Base-by-base conservation (phyloP, 768 basidiomycete genomes). In the Neoboletus magnificus region DNA sequence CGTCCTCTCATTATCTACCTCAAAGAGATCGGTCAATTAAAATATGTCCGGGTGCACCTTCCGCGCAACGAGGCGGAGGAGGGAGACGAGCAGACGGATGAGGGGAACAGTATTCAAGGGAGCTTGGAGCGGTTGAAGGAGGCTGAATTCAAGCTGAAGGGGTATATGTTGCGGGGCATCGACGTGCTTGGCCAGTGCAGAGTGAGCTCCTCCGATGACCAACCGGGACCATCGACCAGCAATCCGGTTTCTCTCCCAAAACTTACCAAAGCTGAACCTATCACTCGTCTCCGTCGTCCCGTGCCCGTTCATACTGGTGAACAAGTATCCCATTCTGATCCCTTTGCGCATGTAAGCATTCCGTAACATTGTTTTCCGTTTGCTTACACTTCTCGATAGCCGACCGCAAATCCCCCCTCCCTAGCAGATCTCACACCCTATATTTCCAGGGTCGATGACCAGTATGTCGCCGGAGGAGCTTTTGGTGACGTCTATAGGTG, bases 1-100 rank as follows among this genome's bases (percentile, higher is more conserved):
- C 55, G 62, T n/a, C 66, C 66, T 11, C 62, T 67, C 5, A 44
- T 58, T 3, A 62, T 69, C 49, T 67, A 69, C 50, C 64, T 67
- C 9, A 33, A 63, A 42, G 46, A 48, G 18, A 50, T 52, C 13
- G 30, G 53, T 3, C 55, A 48, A 5, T 48, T 13, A 50, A 64
- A 58, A 30, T 66, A 51, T 23, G 2, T 48, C 13, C 59, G 67
- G 13, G 45, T 48, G 4, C 67, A 69, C 44, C 46, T 55, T 13
- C n/a, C 23, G 5, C 56, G 41, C 8, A n/a, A 30, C 0, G 33
- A 50, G 18, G 44, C 22, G 0, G 63, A 43, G 0, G 50, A 39
- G n/a, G 32, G 23, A 13, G 13, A 32, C 5, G 40, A 22, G 5
- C 20, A 22, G 22, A 23, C 0, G 22, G 22, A 42, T 12, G 45